A percentile compares a stretch with the other conserved stretches of the same genome.
These are phyloP conservation scores for Rhizophagus prolifer DNA, from an alignment of 192 early-diverging fungal species.

Conservation along the genomic window DNA sequence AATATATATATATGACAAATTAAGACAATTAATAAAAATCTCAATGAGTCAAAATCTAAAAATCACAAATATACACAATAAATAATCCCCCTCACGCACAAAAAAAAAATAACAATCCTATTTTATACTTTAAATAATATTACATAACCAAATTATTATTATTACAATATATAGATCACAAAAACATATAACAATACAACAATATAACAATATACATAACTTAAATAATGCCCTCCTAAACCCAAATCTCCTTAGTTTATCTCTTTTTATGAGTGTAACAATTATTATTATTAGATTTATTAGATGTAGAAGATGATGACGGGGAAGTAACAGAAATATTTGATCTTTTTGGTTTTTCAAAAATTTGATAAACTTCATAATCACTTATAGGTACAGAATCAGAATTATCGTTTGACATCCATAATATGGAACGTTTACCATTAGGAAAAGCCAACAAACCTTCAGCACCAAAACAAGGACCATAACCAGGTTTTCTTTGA, in stretches of 20 bases:
- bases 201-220: no score
- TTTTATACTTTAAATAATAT: no score
- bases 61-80: no score
- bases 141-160: no score
- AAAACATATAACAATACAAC: no score
- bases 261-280: neutral
- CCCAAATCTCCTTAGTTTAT: neutral
- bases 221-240: no score
- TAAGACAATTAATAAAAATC: no score
- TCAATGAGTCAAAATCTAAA: no score
- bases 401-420: conserved; percentile 14
- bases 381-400: neutral
- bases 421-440: conserved; percentile 3
- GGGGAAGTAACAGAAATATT: neutral
- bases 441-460: conserved; percentile 11
- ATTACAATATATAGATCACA: no score
- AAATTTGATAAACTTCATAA: conserved; percentile 20
- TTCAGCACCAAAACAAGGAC: conserved; percentile 9
- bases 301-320: neutral
- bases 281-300: neutral
- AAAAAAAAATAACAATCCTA: no score
- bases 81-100: no score
- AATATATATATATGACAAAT: no score
- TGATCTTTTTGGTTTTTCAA: conserved; percentile 6
- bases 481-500: neutral